phyloP scores from a whole-genome alignment of 495 filamentous ascomycete genomes.

The Xylaria scruposa region DNA sequence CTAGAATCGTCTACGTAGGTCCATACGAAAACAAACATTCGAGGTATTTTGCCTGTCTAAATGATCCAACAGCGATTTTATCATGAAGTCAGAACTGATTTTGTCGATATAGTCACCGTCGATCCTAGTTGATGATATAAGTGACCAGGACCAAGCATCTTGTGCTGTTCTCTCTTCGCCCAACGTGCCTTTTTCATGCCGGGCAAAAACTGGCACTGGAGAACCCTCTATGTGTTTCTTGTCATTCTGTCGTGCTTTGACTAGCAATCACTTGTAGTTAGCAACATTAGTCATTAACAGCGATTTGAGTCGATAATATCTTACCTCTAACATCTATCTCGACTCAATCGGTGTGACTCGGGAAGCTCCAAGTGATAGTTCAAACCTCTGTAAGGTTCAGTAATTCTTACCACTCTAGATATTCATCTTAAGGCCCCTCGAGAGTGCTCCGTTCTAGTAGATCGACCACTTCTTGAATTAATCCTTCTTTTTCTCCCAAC shows the following conservation, averaged over 20 bases:
- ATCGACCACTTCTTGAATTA: slow-evolving; percentile 34
- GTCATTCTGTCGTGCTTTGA: not conserved
- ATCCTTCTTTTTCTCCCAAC: slow-evolving; percentile 31
- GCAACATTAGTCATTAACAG: not conserved
- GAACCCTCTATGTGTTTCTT: not conserved
- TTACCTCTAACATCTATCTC: not conserved
- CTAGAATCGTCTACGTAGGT: not conserved
- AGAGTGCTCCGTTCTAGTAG: slow-evolving; percentile 31
- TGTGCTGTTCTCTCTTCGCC: not conserved
- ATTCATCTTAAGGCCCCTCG: slow-evolving; percentile 23
- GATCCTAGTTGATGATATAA: not conserved
- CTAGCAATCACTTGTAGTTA: not conserved
- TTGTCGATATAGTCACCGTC: not conserved
- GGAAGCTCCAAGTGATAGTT: not conserved
- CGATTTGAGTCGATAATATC: not conserved
- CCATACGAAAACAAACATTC: not conserved
- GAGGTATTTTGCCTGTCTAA: not conserved
- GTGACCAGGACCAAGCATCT: not conserved
- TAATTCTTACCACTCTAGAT: not conserved
- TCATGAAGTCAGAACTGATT: not conserved
- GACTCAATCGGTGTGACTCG: not conserved
- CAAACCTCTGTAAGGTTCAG: too few species aligned
- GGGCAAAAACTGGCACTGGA: not conserved
- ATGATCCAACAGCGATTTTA: not conserved
- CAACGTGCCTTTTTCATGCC: not conserved